Base-by-base conservation (phyloP, 495 filamentous ascomycete species). In the Letharia lupina region DNA sequence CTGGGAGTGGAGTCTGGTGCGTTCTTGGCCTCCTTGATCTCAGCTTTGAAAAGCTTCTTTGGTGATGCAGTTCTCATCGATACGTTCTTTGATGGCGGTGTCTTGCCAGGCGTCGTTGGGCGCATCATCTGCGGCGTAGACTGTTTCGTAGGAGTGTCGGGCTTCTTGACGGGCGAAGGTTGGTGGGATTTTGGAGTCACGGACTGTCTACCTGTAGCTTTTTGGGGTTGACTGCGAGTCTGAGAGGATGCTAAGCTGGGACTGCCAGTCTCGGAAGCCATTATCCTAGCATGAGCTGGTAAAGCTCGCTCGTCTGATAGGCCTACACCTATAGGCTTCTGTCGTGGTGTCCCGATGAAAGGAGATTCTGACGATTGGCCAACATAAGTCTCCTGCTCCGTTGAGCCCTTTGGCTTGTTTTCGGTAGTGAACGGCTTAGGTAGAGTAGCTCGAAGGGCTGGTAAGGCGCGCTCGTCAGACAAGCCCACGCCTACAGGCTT, bases 251-350 rank as follows among this genome's bases (percentile, higher is more conserved):
- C 79, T 50, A 84, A 48, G 57, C 80, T 83, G 42, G 86, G 86
- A 68, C 83, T 90, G 9, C 80, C 84, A 69, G 78, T 80, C 62
- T 87, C 87, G 40, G 82, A 84, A 7, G 81, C 79, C 57, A 83
- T 76, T 28, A 64, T 65, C 37, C 59, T 57, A 18, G 60, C 50
- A 35, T 70, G 68, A 9, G 65, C 65, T 10, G 68, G 68, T 58
- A 70, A 50, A 20, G 61, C 37, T 66, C 66, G 59, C 59, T 68
- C 67, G 44, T 68, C 68, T 37, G 65, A 47, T 15, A 69, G 47
- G 16, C 68, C 68, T 16, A 62, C 68, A 18, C 68, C 68, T 42
- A 66, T 40, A n/a, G 65, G 68, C 57, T 64, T 69, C 62, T 73
- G 57, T 28, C 60, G 64, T 12, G 68, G 23, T 28, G 23, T 73